Conservation (phyloP, 129 eudicot genomes). For the Dittrichia graveolens region DNA sequence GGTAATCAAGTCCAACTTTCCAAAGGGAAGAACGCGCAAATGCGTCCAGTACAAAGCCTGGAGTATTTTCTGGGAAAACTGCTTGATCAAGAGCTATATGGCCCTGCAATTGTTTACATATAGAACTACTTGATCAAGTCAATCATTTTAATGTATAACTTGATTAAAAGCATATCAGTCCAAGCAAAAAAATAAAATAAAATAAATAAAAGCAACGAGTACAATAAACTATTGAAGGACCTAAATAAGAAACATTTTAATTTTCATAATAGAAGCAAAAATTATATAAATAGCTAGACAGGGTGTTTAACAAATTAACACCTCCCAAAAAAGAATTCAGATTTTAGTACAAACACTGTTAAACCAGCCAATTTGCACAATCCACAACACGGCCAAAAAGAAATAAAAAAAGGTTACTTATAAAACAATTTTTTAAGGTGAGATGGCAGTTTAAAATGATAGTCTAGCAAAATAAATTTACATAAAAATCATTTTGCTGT, state of each 20-base stretch:
- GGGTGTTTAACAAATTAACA: too few relatives aligned
- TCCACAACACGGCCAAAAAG: too few relatives aligned
- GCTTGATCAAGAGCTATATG: constrained; percentile 98
- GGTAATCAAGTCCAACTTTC: constrained; percentile 97
- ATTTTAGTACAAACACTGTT: too few relatives aligned
- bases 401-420: too few relatives aligned
- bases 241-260: not conserved
- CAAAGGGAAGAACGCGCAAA: constrained; percentile 95
- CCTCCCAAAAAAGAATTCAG: too few relatives aligned
- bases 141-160: not conserved
- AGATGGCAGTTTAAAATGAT: too few relatives aligned
- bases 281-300: too few relatives aligned
- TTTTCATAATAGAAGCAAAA: not conserved
- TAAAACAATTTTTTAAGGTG: too few relatives aligned
- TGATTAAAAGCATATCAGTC: too few relatives aligned
- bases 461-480: too few relatives aligned
- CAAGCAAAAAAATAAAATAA: not conserved
- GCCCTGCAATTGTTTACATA: constrained; percentile 55
- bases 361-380: too few relatives aligned
- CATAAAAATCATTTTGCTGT: too few relatives aligned
- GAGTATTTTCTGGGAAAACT: constrained; percentile 89
- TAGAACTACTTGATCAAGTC: not conserved
- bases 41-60: constrained; percentile 96
- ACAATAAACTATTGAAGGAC: not conserved
- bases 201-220: not conserved